phyloP scores from a whole-genome alignment of 768 basidiomycete genomes.

The Termitomyces sp. region DNA sequence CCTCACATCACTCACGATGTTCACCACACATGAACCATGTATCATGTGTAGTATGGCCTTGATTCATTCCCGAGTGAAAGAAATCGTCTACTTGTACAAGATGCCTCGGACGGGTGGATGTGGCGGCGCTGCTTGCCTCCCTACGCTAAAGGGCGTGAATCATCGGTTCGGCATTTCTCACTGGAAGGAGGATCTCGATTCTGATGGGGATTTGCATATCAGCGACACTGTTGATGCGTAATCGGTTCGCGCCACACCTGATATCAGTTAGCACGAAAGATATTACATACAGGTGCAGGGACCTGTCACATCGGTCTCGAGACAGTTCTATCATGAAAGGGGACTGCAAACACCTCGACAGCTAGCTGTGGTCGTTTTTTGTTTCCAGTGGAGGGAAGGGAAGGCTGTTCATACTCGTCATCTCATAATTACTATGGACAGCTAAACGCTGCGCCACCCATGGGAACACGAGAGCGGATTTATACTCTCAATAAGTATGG shows the following conservation, averaged over 20 bases:
- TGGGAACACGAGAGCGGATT: not conserved
- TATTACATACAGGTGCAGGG: not conserved
- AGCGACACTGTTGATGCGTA: conserved; percentile 36
- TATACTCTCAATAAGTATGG: not conserved
- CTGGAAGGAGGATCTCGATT: conserved; percentile 45
- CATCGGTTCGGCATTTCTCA: conserved; percentile 76
- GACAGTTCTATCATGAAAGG: not conserved
- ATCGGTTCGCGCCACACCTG: conserved; percentile 1
- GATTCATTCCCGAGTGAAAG: conserved; percentile 89
- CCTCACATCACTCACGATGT: conserved; percentile 78
- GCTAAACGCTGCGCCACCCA: not conserved
- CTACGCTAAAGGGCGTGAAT: conserved; percentile 82
- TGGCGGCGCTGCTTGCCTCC: conserved; percentile 71
- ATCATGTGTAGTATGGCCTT: conserved; percentile 98
- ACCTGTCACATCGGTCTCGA: not conserved
- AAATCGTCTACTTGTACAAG: conserved; percentile 71
- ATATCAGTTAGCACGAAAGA: not conserved
- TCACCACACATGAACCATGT: conserved; percentile 95
- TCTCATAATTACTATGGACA: not conserved
- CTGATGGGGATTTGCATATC: conserved; percentile 19
- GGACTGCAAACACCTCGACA: not conserved
- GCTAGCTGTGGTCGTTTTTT: not conserved
- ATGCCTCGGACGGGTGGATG: conserved; percentile 85
- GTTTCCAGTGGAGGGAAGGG: not conserved
- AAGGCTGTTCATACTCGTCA: not conserved